Conservation (phyloP, 225 moss, liverwort and hornwort genomes). For the Climacium dendroides region DNA sequence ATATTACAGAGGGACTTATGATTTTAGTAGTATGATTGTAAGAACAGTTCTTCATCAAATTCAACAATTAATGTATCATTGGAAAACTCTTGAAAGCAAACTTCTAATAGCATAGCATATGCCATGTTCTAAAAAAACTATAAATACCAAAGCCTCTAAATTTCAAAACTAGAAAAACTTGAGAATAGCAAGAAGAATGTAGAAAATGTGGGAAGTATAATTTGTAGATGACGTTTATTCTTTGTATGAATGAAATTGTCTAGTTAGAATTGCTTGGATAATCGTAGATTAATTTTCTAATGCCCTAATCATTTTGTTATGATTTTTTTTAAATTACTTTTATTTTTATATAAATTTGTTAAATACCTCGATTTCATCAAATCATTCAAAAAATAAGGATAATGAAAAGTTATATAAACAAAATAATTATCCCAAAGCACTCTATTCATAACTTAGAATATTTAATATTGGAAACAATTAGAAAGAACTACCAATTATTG, state of each 20-base stretch:
- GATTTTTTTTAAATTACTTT: not conserved
- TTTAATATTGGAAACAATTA: too few species aligned
- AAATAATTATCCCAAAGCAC: not conserved
- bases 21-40: too few species aligned
- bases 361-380: not conserved
- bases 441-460: not conserved
- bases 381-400: not conserved
- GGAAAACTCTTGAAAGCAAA: not conserved
- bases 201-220: not conserved
- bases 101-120: not conserved
- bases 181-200: not conserved
- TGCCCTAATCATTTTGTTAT: not conserved
- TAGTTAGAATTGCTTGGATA: not conserved
- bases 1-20: too few species aligned
- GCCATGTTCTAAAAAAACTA: not conserved
- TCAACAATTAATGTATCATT: not conserved
- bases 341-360: too few species aligned
- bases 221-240: not conserved
- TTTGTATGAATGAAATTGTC: not conserved
- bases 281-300: not conserved
- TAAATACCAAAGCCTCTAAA: not conserved
- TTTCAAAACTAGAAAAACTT: not conserved
- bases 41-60: not conserved
- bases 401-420: not conserved
- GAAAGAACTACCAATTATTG: not conserved